Base-by-base conservation (phyloP, 2,329 filamentous ascomycete genomes). In the Taxawa tesnikishii region DNA sequence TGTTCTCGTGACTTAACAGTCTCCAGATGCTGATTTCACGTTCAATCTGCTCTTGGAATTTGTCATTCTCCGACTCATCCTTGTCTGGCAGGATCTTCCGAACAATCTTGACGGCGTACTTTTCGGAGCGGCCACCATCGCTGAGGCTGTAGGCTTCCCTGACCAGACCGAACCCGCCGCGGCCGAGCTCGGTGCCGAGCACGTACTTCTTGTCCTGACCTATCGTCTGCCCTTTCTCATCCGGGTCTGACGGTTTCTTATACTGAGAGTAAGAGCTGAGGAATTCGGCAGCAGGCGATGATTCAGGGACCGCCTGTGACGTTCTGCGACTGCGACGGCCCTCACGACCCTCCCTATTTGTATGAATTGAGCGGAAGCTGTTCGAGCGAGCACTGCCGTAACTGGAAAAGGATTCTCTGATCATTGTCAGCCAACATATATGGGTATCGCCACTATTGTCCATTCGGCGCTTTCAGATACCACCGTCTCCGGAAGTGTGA, bases 21-120 rank as follows among this genome's bases (percentile, higher is more conserved):
- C 75, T 66, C 75, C 75, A 80, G 25, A 80, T 67, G 26, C 70
- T 66, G 28, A 79, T 70, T 56, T 80, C 75, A 39, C 79, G 75
- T 44, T 79, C 75, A 38, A 80, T 75, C 41, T 78, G 70, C 8
- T 73, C 70, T 47, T 79, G 75, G 9, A 73, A 65, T 40, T 68
- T 65, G 25, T 80, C 75, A 40, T 79, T 79, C 42, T 78, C 72
- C 12, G 57, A 53, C 39, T 79, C 74, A 16, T 60, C 63, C 40
- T 66, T 68, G 33, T 67, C 63, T 8, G 55, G 50, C 14, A 75
- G 59, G 30, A 67, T 59, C 46, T 75, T 77, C 39, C 67, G 72
- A 12, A 80, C 73, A 42, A 80, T 76, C 49, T 80, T 80, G 39
- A 80, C 75, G 3, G 75, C 75, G 32, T 67, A 65, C n/a, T 68